phyloP scores from a whole-genome alignment of 2,329 filamentous ascomycete genomes.

The Paracamarosporium sp. region DNA sequence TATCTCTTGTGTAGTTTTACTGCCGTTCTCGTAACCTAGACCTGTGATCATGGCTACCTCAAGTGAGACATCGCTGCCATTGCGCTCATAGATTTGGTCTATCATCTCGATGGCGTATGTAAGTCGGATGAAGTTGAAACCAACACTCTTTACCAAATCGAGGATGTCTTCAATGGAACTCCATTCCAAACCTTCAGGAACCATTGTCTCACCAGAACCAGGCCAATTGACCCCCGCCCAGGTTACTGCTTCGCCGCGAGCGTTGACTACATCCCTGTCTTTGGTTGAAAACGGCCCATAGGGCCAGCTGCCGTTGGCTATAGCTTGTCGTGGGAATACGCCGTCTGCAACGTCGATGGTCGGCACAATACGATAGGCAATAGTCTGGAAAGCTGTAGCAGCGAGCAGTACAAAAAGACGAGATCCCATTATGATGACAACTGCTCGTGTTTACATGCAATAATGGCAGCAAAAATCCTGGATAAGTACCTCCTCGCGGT shows the following conservation, averaged over 20 bases:
- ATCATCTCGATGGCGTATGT: constrained; percentile 53
- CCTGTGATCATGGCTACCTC: constrained; percentile 49
- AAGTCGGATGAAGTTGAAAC: constrained; percentile 68
- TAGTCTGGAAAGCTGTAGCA: neutral
- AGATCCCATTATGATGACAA: neutral
- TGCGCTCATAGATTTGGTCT: constrained; percentile 50
- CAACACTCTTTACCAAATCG: constrained; percentile 58
- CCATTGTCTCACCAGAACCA: constrained; percentile 63
- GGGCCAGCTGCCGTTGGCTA: constrained; percentile 5
- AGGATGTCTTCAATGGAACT: constrained; percentile 60
- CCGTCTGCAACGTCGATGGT: neutral
- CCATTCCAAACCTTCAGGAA: constrained; percentile 66
- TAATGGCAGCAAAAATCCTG: neutral
- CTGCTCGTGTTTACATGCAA: neutral
- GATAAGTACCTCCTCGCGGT: neutral
- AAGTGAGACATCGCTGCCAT: constrained; percentile 47
- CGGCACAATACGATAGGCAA: neutral
- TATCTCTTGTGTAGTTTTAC: constrained; percentile 48
- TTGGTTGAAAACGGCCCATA: constrained; percentile 44
- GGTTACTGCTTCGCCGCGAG: constrained; percentile 56
- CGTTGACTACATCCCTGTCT: constrained; percentile 50
- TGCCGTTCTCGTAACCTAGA: constrained; percentile 49
- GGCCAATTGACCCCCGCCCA: constrained; percentile 61
- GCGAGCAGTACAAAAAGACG: neutral
- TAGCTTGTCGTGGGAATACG: neutral